These are phyloP conservation scores for Phytopythium chamaehyphon DNA, from an alignment of 352 stramenopile species.

Conservation along the genomic window DNA sequence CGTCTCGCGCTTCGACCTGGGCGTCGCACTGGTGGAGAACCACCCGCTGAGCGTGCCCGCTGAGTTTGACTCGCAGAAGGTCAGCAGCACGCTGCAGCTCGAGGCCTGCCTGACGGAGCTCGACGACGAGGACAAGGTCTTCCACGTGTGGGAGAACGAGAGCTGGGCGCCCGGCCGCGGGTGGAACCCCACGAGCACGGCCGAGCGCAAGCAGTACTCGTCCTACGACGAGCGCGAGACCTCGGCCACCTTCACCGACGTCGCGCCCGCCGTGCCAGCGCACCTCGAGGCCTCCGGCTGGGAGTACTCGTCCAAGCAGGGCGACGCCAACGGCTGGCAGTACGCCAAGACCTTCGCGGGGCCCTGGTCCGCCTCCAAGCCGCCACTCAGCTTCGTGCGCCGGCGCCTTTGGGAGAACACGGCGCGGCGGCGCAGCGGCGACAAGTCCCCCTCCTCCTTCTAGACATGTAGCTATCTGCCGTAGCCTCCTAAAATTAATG, in stretches of 20 bases:
- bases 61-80: constrained; percentile 39
- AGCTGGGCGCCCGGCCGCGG: constrained; percentile 40
- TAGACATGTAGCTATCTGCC: too few species aligned
- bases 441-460: constrained; percentile 19
- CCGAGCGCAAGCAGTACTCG: constrained; percentile 47
- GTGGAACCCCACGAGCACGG: constrained; percentile 43
- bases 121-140: constrained; percentile 30
- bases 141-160: constrained; percentile 68
- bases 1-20: constrained; percentile 43
- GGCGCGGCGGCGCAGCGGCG: constrained; percentile 20
- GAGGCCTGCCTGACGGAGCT: constrained; percentile 39
- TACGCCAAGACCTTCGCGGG: constrained; percentile 62
- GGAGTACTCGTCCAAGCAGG: constrained; percentile 43
- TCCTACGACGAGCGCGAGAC: constrained; percentile 43
- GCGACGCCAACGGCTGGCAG: constrained; percentile 54
- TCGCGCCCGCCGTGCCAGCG: constrained; percentile 31
- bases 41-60: constrained; percentile 40
- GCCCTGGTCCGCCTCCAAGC: constrained; percentile 51
- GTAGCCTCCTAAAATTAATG: too few species aligned
- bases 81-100: constrained; percentile 45
- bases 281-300: constrained; percentile 43
- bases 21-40: constrained; percentile 42
- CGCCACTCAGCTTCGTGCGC: constrained; percentile 49
- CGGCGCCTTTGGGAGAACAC: constrained; percentile 73
- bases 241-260: constrained; percentile 38